Base-by-base conservation (phyloP, 2,329 filamentous ascomycete genomes). In the Aspergillus transmontanensis region DNA sequence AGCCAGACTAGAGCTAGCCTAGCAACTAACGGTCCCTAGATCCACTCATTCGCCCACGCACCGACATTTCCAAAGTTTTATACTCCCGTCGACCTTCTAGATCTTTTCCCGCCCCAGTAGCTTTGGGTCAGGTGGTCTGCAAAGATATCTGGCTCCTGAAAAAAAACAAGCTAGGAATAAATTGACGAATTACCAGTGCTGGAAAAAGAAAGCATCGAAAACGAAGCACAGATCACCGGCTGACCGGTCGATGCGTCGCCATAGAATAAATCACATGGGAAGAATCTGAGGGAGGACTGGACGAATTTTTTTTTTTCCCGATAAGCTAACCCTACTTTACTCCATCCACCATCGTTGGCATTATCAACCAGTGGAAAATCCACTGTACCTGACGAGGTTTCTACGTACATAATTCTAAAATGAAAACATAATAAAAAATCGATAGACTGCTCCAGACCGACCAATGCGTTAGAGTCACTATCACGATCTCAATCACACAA, bases 51-150 rank as follows among this genome's bases (percentile, higher is more conserved):
- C 28, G 9, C 48, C 58, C n/a, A 43, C 39, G 30, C 58, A 41
- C 48, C 58, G 53, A 59, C 21, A 39, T 28, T 46, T 21, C 6
- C 30, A 21, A 45, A 51, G 19, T 32, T 50, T 53, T 53, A 41
- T 50, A 51, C 23, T 21, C 12, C 46, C n/a, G 26, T 41, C 21
- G 39, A 45, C 46, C 58, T 59, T 59, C 58, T 59, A 59, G 58
- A 59, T 59, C 34, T 34, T 39, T 45, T 53, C 6, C 48, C n/a
- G 58, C 58, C 36, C 58, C 46, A 59, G 58, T 59, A 36, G 16
- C 43, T 41, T 10, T 12, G 12, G 36, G 48, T 59, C 58, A 59
- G 46, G 28, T 59, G 58, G 58, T 28, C 34, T 50, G 58, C 58
- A 59, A 43, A 59, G 23, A 54, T 59, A 54, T 41, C 36, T 34